Evolutionary conservation across 495 filamentous ascomycete genomes (phyloP).

Genomic region (Aspergillus steynii): DNA sequence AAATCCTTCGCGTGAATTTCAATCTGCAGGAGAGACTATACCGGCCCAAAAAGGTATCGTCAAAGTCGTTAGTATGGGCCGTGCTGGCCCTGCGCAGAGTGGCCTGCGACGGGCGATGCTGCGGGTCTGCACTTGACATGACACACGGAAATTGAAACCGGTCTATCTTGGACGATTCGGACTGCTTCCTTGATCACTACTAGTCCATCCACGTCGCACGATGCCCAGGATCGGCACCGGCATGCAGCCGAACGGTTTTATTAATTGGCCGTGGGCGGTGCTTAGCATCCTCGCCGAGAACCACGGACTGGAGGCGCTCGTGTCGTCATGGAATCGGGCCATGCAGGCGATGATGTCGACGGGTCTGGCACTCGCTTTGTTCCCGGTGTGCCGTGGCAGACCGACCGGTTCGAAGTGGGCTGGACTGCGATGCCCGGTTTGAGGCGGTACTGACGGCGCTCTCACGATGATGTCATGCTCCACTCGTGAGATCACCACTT

Average conservation of each 20-base stretch:
- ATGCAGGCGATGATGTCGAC: too few relatives aligned
- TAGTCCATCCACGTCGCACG: not conserved
- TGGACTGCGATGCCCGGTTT: not conserved
- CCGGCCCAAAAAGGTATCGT: constrained; percentile 26
- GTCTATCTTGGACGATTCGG: not conserved
- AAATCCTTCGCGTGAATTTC: not conserved
- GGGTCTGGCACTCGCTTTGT: too few relatives aligned
- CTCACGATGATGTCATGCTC: not conserved
- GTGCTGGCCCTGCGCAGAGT: constrained; percentile 18
- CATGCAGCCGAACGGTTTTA: not conserved
- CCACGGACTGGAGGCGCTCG: not conserved
- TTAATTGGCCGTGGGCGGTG: not conserved
- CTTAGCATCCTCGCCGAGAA: constrained; percentile 2
- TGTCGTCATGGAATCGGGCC: constrained; percentile 6
- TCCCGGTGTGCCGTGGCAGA: too few relatives aligned
- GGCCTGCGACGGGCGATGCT: not conserved
- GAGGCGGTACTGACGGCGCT: not conserved
- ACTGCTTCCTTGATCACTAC: not conserved
- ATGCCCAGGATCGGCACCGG: not conserved
- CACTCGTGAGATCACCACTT: constrained; percentile 2
- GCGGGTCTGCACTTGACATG: not conserved
- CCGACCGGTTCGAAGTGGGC: not conserved
- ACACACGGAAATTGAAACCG: not conserved
- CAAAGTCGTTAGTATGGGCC: constrained; percentile 25
- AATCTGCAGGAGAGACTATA: constrained; percentile 1